Evolutionary conservation across 2,329 filamentous ascomycete genomes (phyloP).

Genomic region (Xylariaceae sp.): DNA sequence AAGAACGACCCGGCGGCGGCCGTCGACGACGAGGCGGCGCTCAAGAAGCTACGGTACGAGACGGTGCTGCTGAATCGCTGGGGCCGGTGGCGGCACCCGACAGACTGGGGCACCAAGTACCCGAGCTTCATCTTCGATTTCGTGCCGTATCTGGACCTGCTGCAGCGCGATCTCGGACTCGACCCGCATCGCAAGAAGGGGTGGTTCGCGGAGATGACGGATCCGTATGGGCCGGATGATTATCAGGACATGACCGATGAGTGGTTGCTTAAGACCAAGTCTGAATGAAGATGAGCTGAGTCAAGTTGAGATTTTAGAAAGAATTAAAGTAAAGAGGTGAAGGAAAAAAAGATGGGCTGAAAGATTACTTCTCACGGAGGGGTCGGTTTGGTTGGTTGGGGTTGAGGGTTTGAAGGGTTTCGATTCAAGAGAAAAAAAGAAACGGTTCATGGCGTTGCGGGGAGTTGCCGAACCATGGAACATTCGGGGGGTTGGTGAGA

Average conservation of each 20-base stretch:
- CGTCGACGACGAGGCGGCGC: constrained; percentile 7
- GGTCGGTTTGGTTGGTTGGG: too few species aligned
- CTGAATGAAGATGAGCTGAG: not conserved
- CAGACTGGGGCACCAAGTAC: constrained; percentile 55
- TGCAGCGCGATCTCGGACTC: constrained; percentile 62
- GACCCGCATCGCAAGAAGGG: constrained; percentile 51
- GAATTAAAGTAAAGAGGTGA: not conserved
- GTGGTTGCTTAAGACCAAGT: constrained; percentile 35
- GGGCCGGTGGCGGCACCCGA: constrained; percentile 63
- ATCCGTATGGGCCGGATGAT: constrained; percentile 55
- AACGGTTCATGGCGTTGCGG: not conserved
- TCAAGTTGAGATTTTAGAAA: too few species aligned
- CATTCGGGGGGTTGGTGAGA: too few species aligned
- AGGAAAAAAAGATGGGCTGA: not conserved
- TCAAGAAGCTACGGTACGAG: constrained; percentile 41
- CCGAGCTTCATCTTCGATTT: constrained; percentile 73
- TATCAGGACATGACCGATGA: constrained; percentile 51
- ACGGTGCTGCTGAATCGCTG: constrained; percentile 63
- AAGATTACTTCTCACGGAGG: too few species aligned
- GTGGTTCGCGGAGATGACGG: constrained; percentile 46
- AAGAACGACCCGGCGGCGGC: constrained; percentile 10
- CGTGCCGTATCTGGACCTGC: constrained; percentile 65
- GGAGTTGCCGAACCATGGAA: not conserved
- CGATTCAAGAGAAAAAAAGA: not conserved
- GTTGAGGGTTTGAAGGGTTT: too few species aligned